Base-by-base conservation (phyloP, 2,329 filamentous ascomycete species). In the Aspergillus luchuensis region DNA sequence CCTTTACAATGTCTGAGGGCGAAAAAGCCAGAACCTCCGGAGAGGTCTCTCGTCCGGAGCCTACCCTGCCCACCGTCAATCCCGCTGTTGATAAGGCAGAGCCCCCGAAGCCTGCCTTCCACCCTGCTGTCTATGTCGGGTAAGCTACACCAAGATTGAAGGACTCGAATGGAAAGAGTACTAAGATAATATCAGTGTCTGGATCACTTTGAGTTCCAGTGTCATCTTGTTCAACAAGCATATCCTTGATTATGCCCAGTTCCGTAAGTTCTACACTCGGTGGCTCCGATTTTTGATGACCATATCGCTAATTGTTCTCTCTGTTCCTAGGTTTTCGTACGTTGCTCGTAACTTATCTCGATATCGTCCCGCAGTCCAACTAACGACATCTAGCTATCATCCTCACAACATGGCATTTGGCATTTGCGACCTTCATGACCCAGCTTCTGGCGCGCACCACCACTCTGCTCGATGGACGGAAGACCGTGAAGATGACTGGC, bases 171-270 rank as follows among this genome's bases (percentile, higher is more conserved):
- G 30, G 39, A 19, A 8, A 23, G 17, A 36, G 36, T 56, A 59
- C 67, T 72, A 58, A 73, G 47, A 28, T 28, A 11, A 25, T 21
- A 8, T 25, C 77, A 97, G 93, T 71, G 84, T 88, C 69, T 99
- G 95, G 95, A 98, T 99, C 74, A 82, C 88, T 61, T 84, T 97
- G 77, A 96, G 91, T 73, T 97, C 92, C 47, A 91, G 90, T 71
- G 92, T 98, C 74, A 99, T 99, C 76, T 84, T 99, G 64, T 98
- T 97, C 89, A 98, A 99, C 88, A 99, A 99, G 87, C 97, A 91
- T 87, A 92, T 99, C 72, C 85, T 98, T 64, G 89, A 94, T 72
- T 93, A 89, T 41, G 85, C 89, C 65, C 85, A 91, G 65, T 97
- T 97, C 83, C 86, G 89, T 91, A 84, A 83, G 88, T 73, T 28